phyloP scores from a whole-genome alignment of 331 rosid genomes.

The Telfairia occidentalis region DNA sequence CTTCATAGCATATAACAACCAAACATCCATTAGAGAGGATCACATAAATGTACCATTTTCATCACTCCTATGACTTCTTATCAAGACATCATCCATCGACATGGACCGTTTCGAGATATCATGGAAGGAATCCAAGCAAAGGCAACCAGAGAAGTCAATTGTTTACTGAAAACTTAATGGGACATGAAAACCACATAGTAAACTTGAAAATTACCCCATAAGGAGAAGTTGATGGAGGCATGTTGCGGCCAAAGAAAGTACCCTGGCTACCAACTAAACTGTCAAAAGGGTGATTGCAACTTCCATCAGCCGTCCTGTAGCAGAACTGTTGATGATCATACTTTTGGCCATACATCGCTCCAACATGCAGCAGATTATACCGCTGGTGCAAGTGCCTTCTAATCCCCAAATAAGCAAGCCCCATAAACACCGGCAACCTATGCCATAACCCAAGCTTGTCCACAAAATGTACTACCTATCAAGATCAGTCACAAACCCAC shows the following conservation, averaged over 20 bases:
- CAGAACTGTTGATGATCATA: constrained; percentile 26
- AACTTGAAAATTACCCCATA: constrained; percentile 30
- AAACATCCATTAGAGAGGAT: not conserved
- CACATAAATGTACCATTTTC: not conserved
- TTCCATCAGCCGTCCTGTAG: constrained; percentile 54
- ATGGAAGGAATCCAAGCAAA: no score
- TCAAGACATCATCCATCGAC: not conserved
- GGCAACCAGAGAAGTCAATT: not conserved
- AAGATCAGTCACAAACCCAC: not conserved
- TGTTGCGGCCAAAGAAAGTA: constrained; percentile 50
- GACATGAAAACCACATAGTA: not conserved
- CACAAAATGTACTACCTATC: constrained; percentile 42
- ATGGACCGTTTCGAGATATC: not conserved
- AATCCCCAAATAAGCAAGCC: constrained; percentile 48
- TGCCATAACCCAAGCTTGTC: constrained; percentile 60
- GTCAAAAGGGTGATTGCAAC: constrained; percentile 44
- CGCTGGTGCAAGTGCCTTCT: constrained; percentile 60
- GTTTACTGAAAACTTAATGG: not conserved
- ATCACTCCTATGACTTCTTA: not conserved
- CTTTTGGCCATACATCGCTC: constrained; percentile 25
- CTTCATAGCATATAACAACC: not conserved
- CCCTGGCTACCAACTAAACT: constrained; percentile 51
- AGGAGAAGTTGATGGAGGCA: constrained; percentile 44
- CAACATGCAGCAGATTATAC: constrained; percentile 46
- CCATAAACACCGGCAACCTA: constrained; percentile 49